These are phyloP conservation scores for Boletus reticuloceps DNA, from an alignment of 768 basidiomycete genomes.

Conservation along the genomic window DNA sequence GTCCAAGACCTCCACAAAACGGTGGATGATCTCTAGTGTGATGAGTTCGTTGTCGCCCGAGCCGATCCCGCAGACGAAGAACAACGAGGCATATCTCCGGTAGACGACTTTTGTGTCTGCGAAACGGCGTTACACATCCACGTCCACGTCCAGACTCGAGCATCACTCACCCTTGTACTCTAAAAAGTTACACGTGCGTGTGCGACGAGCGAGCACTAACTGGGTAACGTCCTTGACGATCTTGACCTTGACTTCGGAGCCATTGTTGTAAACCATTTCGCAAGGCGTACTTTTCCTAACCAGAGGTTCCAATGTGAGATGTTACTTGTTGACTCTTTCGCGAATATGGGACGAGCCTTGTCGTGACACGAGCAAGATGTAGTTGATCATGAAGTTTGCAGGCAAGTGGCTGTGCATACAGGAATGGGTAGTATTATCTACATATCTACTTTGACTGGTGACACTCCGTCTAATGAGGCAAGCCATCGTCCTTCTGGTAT, in stretches of 20 bases:
- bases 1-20: constrained; percentile 88
- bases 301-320: constrained; percentile 10
- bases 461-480: too few relatives aligned
- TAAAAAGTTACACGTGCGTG: constrained; percentile 92
- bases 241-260: constrained; percentile 76
- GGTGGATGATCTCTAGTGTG: constrained; percentile 89
- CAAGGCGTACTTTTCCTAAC: constrained; percentile 86
- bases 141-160: background rate
- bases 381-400: constrained; percentile 68
- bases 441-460: background rate
- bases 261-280: constrained; percentile 94
- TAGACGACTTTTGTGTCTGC: constrained; percentile 87
- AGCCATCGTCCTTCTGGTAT: too few relatives aligned
- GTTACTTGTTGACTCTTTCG: background rate
- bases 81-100: constrained; percentile 91
- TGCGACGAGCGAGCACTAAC: constrained; percentile 82
- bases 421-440: constrained; percentile 1
- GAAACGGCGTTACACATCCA: background rate
- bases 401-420: constrained; percentile 25
- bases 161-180: constrained; percentile 84
- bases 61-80: constrained; percentile 89
- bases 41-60: constrained; percentile 87
- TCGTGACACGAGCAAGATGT: constrained; percentile 89
- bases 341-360: constrained; percentile 58
- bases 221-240: constrained; percentile 96